Base-by-base conservation (phyloP, 225 moss, liverwort and hornwort species). In the Bryum argenteum region DNA sequence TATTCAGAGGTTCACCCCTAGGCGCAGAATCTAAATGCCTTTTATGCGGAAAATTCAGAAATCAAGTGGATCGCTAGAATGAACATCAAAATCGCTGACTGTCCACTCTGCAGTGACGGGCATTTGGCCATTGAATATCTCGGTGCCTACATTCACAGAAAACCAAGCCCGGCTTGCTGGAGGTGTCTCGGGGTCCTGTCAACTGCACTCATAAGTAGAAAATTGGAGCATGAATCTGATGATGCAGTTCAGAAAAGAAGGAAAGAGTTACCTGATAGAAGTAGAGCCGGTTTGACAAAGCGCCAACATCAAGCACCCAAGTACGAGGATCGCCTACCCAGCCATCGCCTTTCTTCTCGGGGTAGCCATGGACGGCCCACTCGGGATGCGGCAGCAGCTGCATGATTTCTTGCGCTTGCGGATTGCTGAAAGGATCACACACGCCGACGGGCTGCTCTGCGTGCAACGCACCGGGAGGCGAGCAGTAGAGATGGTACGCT, bases 301-400 rank as follows among this genome's bases (percentile, higher is more conserved):
- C 89, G 62, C 95, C 95, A 1, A 80, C 91, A 66, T 95, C 95
- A 51, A 95, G 93, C 40, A 75, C 74, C 93, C 95, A 95, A 19
- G 84, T 91, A 43, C 89, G 85, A 54, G 84, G 75, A 61, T 93
- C 89, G 4, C 93, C 95, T 33, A 95, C 78, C 95, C 95, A 95
- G 8, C 95, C 93, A 0, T 95, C 92, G 1, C 95, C 95, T 74
- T 87, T 86, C 73, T 80, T 84, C 68, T 81, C 77, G 2, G 95
- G 95, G 75, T 93, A 95, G 61, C 95, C 95, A 74, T 95, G 84
- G 9, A 86, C 88, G 0, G 91, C 91, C 95, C 95, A 95, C 70
- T 93, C 93, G 9, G 91, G 88, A 70, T 95, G 95, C 6, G 93
- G 95, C 72, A 95, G 75, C 71, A 95, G 78, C 72, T 95, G 93